Base-by-base conservation (phyloP, 2,329 filamentous ascomycete genomes). In the Talaromyces sp. region DNA sequence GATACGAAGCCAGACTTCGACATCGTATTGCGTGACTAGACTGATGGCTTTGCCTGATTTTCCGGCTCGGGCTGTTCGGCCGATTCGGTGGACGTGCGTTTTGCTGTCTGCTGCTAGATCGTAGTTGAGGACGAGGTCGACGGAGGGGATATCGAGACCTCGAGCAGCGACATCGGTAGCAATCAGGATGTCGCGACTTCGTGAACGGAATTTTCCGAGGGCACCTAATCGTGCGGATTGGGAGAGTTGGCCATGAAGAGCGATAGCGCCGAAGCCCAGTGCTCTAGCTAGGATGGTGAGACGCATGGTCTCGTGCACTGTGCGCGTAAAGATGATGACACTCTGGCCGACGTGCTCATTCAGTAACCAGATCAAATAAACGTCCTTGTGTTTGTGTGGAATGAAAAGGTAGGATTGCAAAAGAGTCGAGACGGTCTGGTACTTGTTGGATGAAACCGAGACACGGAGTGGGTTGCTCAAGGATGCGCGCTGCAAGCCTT, bases 111-210 rank as follows among this genome's bases (percentile, higher is more conserved):
- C 83, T 0, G 91, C 90, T 2, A 96, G 76, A 67, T 96, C 91
- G 64, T 87, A 89, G 75, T 96, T 96, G 63, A 96, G 73, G 2
- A 97, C 89, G 0, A 93, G 77, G 63, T 96, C 91, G 11, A 97
- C 91, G n/a, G 85, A 88, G 11, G 91, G 91, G 48, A 97, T 96
- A 78, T 97, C 92, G 6, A 97, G 80, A 80, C 92, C 93, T 70
- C 92, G 86, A 1, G 92, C 89, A 1, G 92, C 92, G n/a, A 97
- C 90, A 71, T 97, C 92, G 0, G 92, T 97, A 2, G 91, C 91
- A 3, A 97, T 67, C 3, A 60, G 83, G 39, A 99, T 93, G 63
- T 95, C 85, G 41, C 91, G 82, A n/a, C 82, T 84, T 7, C 87
- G 85, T 2, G 88, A 80, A 56, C 88, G 86, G 80, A 99, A 97